These are phyloP conservation scores for Fomitopsis serialis DNA, from an alignment of 768 basidiomycete species.

Conservation along the genomic window DNA sequence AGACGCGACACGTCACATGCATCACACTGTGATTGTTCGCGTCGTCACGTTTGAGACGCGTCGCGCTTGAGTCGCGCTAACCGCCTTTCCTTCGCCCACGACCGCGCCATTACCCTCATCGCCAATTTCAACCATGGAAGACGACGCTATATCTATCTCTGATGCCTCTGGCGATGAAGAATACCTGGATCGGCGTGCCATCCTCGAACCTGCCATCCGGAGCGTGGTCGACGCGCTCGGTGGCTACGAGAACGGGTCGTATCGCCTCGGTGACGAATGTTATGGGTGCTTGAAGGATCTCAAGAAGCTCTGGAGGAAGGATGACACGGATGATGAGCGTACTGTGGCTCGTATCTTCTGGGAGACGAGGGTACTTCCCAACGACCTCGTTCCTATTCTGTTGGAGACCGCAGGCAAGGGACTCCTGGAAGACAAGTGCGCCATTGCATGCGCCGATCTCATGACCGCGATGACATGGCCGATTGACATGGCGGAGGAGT, in stretches of 20 bases:
- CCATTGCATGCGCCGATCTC: slow-evolving; percentile 79
- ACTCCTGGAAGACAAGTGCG: slow-evolving; percentile 74
- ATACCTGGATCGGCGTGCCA: slow-evolving; percentile 37
- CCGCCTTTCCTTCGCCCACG: background rate
- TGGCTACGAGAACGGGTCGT: slow-evolving; percentile 59
- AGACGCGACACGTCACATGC: background rate
- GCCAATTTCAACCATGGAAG: slow-evolving; percentile 15
- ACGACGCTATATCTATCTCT: slow-evolving; percentile 22
- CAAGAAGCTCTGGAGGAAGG: slow-evolving; percentile 93
- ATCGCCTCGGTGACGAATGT: slow-evolving; percentile 79
- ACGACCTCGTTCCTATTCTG: slow-evolving; percentile 85
- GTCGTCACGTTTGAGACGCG: background rate
- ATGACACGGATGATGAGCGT: slow-evolving; percentile 94
- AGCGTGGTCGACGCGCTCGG: slow-evolving; percentile 80
- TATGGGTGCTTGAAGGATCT: slow-evolving; percentile 86
- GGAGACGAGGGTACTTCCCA: slow-evolving; percentile 79
- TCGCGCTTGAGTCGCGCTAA: background rate
- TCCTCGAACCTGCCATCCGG: slow-evolving; percentile 64
- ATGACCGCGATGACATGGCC: slow-evolving; percentile 99
- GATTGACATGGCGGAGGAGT: slow-evolving; percentile 90
- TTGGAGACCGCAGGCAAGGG: slow-evolving; percentile 76
- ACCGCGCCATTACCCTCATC: background rate
- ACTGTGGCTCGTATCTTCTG: slow-evolving; percentile 92
- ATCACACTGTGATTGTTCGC: background rate
- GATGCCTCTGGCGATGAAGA: slow-evolving; percentile 27